phyloP scores from a whole-genome alignment of 2,329 filamentous ascomycete species.

The Helicocarpus griseus region DNA sequence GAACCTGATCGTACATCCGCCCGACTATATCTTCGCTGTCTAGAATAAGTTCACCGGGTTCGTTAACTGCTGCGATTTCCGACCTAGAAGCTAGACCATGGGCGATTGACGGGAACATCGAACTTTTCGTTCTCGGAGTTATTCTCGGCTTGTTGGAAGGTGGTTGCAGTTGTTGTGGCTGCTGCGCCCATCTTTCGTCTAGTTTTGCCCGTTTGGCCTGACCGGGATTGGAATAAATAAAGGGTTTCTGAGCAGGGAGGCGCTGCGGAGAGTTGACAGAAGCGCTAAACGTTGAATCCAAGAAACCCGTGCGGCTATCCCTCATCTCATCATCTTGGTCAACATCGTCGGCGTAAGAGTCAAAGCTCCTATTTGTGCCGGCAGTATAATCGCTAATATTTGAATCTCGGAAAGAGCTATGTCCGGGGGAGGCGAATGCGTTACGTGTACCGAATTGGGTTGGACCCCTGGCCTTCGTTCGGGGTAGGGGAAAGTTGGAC shows the following conservation, averaged over 20 bases:
- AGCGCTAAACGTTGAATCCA: conserved; percentile 20
- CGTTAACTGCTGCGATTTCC: conserved; percentile 52
- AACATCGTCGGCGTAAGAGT: not conserved
- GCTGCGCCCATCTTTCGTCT: conserved; percentile 29
- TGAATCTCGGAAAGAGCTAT: conserved; percentile 5
- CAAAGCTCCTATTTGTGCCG: not conserved
- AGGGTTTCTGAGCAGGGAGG: conserved; percentile 20
- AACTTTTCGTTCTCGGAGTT: conserved; percentile 40
- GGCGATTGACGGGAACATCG: conserved; percentile 60
- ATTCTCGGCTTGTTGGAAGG: conserved; percentile 25
- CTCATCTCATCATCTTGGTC: conserved; percentile 1
- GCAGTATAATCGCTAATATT: not conserved
- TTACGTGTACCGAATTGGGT: conserved; percentile 5
- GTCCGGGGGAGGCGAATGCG: conserved; percentile 17
- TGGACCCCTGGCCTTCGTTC: conserved; percentile 9
- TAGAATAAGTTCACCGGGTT: conserved; percentile 63
- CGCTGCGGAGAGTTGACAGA: conserved; percentile 14
- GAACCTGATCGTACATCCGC: conserved; percentile 47
- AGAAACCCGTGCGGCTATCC: not conserved
- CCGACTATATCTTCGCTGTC: conserved; percentile 63
- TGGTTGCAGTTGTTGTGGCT: conserved; percentile 18
- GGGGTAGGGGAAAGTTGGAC: conserved; percentile 22
- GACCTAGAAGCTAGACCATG: conserved; percentile 54
- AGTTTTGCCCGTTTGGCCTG: conserved; percentile 35
- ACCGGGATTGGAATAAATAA: conserved; percentile 34